These are phyloP conservation scores for Pythium insidiosum DNA, from an alignment of 352 stramenopile species.

Conservation along the genomic window DNA sequence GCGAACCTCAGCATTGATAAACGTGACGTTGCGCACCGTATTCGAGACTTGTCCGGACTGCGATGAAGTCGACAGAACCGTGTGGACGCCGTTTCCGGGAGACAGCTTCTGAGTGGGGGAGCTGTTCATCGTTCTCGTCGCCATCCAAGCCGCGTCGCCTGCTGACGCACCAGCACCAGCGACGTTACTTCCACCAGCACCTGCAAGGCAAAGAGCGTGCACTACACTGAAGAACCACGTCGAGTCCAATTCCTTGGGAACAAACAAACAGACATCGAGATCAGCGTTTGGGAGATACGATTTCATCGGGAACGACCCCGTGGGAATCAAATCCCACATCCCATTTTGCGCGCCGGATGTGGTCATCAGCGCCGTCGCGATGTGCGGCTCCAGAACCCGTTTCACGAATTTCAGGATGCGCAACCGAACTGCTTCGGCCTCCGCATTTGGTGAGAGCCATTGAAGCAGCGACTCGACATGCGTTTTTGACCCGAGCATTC, in stretches of 20 bases:
- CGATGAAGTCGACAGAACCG: not conserved
- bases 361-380: slow-evolving; percentile 30
- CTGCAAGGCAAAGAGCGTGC: slow-evolving; percentile 72
- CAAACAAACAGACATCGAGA: slow-evolving; percentile 75
- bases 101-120: not conserved
- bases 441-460: slow-evolving; percentile 52
- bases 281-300: slow-evolving; percentile 86
- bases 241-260: slow-evolving; percentile 70
- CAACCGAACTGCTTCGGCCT: slow-evolving; percentile 54
- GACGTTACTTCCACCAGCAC: slow-evolving; percentile 19
- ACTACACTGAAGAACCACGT: slow-evolving; percentile 84
- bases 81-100: not conserved
- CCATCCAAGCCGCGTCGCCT: too few species aligned
- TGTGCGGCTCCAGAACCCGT: slow-evolving; percentile 44
- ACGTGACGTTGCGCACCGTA: slow-evolving; percentile 85
- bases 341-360: too few species aligned
- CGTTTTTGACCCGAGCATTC: too few species aligned
- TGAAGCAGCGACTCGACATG: slow-evolving; percentile 40
- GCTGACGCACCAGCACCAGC: not conserved
- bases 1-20: slow-evolving; percentile 84
- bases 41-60: slow-evolving; percentile 4
- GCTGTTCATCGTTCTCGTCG: not conserved
- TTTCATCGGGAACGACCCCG: slow-evolving; percentile 85
- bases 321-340: slow-evolving; percentile 65
- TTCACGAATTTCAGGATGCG: slow-evolving; percentile 63